Evolutionary conservation across 2,329 filamentous ascomycete species (phyloP).

Genomic region (Parastagonospora avenae): DNA sequence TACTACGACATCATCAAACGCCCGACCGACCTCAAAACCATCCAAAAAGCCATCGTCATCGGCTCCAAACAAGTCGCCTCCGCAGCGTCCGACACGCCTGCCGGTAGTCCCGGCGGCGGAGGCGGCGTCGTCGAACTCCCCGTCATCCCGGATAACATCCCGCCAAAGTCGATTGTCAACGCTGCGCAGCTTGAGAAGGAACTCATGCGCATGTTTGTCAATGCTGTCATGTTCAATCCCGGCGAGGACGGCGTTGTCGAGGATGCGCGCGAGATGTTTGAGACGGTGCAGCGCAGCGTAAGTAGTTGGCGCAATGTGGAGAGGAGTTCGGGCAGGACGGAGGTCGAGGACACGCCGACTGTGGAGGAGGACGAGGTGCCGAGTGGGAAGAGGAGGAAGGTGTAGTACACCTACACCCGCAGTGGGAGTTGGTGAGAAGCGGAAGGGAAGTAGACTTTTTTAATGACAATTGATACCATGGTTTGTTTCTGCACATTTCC

Average conservation of each 20-base stretch:
- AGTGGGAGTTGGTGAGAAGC: too few relatives aligned
- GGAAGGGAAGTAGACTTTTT: too few relatives aligned
- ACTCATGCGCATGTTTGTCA: conserved; percentile 94
- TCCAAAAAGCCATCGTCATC: conserved; percentile 54
- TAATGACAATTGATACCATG: background rate
- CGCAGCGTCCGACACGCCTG: conserved; percentile 60
- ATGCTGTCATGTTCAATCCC: conserved; percentile 97
- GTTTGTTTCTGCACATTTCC: background rate
- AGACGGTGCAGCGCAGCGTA: conserved; percentile 80
- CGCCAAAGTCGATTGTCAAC: conserved; percentile 90
- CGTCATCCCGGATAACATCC: conserved; percentile 75
- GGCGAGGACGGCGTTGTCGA: conserved; percentile 89
- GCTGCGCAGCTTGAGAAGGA: conserved; percentile 91
- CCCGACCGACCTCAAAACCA: conserved; percentile 58
- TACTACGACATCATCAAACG: conserved; percentile 59
- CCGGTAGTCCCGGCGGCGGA: conserved; percentile 64
- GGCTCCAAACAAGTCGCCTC: conserved; percentile 64
- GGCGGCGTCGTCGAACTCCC: conserved; percentile 56
- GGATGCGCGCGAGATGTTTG: conserved; percentile 87
- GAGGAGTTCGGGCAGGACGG: conserved; percentile 30
- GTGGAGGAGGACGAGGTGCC: conserved; percentile 31
- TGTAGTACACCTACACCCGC: conserved; percentile 18
- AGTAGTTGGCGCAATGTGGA: conserved; percentile 78
- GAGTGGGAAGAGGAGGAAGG: conserved; percentile 36
- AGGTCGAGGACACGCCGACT: conserved; percentile 38